phyloP scores from a whole-genome alignment of 768 basidiomycete genomes.

The Boletus bicolor region DNA sequence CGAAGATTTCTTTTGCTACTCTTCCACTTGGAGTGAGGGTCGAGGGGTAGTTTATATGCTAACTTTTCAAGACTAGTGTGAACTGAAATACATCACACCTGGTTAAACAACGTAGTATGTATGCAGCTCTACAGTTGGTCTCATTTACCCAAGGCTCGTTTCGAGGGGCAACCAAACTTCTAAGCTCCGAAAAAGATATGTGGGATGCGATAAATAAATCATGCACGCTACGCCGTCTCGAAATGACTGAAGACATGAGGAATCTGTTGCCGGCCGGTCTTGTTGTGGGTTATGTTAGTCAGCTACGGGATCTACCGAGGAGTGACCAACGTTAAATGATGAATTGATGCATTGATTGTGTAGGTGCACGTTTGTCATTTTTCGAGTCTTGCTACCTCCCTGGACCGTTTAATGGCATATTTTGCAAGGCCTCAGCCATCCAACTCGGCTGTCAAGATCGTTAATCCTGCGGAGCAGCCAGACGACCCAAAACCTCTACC shows the following conservation, averaged over 20 bases:
- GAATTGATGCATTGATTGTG: constrained; percentile 5
- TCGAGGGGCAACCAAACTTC: constrained; percentile 19
- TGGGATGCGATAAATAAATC: constrained; percentile 26
- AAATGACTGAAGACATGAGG: background rate
- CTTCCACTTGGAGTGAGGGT: background rate
- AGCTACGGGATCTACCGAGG: constrained; percentile 12
- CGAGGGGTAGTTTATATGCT: background rate
- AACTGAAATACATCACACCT: too few relatives aligned
- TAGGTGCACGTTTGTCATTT: background rate
- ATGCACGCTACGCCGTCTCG: constrained; percentile 20
- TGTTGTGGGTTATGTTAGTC: background rate
- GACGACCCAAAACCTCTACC: constrained; percentile 41
- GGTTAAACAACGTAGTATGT: too few relatives aligned
- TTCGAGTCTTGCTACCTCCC: constrained; percentile 2
- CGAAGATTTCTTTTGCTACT: constrained; percentile 47
- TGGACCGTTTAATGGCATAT: constrained; percentile 53
- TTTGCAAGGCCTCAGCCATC: constrained; percentile 60
- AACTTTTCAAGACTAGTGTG: background rate
- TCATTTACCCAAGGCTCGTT: background rate
- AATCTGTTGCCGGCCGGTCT: too few relatives aligned
- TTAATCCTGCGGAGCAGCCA: constrained; percentile 48
- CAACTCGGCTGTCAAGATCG: constrained; percentile 68
- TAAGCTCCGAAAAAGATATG: constrained; percentile 27
- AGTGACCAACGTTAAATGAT: constrained; percentile 19
- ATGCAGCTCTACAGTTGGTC: too few relatives aligned